Evolutionary conservation across 2,329 filamentous ascomycete species (phyloP).

Genomic region (Calonectria honghensis): DNA sequence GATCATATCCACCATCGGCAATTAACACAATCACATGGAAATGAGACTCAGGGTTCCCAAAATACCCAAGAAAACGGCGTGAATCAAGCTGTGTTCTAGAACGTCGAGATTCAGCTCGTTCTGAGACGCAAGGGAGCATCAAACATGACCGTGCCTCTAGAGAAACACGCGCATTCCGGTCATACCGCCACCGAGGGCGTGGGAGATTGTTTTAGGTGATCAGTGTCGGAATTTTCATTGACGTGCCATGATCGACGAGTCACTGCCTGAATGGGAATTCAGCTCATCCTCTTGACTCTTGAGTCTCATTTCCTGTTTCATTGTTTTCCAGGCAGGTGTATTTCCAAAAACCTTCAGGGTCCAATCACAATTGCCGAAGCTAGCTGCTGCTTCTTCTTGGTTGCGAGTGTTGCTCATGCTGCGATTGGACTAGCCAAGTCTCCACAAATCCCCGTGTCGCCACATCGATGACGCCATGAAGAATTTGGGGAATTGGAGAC

Average conservation of each 20-base stretch:
- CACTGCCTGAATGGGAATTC: neutral
- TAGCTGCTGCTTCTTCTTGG: neutral
- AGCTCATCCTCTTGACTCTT: neutral
- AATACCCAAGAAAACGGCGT: conserved; percentile 1
- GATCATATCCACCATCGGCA: neutral
- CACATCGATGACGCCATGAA: neutral
- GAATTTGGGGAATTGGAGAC: neutral
- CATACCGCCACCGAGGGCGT: conserved; percentile 17
- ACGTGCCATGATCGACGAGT: neutral
- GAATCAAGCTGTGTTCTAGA: conserved; percentile 13
- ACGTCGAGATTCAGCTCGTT: neutral
- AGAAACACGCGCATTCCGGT: conserved; percentile 11
- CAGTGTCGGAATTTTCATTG: conserved; percentile 4
- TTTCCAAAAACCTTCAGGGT: neutral
- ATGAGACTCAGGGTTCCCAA: neutral
- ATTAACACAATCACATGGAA: neutral
- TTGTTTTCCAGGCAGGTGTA: neutral
- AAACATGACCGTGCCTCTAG: neutral
- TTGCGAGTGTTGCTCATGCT: neutral
- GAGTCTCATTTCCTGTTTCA: neutral
- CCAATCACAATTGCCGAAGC: neutral
- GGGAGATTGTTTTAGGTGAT: conserved; percentile 14
- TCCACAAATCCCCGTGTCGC: neutral
- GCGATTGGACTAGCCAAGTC: neutral
- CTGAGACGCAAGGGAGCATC: conserved; percentile 21